A percentile compares a stretch with the other conserved stretches of the same genome.
Conservation (phyloP, 208 protist genomes). For the Crithidia acanthocephali region DNA sequence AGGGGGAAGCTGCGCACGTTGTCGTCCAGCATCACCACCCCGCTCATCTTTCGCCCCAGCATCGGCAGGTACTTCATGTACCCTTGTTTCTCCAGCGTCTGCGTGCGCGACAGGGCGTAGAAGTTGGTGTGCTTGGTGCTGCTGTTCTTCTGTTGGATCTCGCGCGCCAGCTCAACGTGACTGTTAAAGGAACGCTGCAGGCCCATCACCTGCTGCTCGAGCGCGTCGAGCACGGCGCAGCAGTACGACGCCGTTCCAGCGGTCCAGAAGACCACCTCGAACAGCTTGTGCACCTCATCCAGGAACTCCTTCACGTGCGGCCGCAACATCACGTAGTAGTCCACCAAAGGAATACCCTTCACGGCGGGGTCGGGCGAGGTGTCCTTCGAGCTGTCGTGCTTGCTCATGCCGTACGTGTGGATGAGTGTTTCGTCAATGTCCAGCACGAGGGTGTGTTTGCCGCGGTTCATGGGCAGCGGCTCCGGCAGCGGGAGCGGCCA, state of each 20-base stretch:
- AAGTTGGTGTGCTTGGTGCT: conserved; percentile 79
- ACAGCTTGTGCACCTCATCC: conserved; percentile 69
- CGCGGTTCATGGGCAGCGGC: conserved; percentile 38
- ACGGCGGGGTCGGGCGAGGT: conserved; percentile 21
- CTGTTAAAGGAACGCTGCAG: conserved; percentile 78
- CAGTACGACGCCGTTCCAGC: conserved; percentile 86
- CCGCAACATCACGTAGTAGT: conserved; percentile 62
- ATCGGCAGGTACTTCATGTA: conserved; percentile 94
- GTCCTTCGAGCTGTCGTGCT: conserved; percentile 29
- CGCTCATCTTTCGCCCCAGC: conserved; percentile 65
- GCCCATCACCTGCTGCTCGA: conserved; percentile 82
- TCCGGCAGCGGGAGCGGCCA: conserved; percentile 80
- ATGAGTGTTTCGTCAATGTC: conserved; percentile 91
- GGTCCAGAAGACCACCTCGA: conserved; percentile 92
- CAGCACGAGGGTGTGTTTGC: conserved; percentile 82
- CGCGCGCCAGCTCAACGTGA: conserved; percentile 49
- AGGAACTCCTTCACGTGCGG: conserved; percentile 83
- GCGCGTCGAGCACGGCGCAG: conserved; percentile 68
- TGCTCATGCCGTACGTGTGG: conserved; percentile 68
- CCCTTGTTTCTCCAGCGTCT: conserved; percentile 68
- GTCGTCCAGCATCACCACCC: conserved; percentile 85
- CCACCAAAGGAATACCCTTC: conserved; percentile 27
- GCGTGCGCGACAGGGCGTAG: conserved; percentile 82
- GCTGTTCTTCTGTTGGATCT: conserved; percentile 25
- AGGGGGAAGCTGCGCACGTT: conserved; percentile 91